Conservation (phyloP, 148 eudicot genomes). For the Amaranthus cruentus region DNA sequence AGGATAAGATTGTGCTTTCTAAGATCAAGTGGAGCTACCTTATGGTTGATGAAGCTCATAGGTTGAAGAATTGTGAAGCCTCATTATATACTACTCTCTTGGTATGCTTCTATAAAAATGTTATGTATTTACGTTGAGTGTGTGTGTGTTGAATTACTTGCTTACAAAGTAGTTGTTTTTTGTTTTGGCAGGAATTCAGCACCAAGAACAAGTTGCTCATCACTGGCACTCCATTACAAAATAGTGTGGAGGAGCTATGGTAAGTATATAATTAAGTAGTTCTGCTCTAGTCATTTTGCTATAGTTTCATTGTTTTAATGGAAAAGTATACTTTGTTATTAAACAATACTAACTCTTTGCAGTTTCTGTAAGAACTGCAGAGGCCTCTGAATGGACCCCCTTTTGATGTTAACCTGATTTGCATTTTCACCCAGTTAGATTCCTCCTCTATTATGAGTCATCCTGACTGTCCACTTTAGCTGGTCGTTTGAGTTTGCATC, state of each 20-base stretch:
- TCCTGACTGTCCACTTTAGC: too few species aligned
- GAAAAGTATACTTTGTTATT: too few species aligned
- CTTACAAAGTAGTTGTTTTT: neutral
- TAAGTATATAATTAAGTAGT: constrained; percentile 25
- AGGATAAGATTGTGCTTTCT: constrained; percentile 84
- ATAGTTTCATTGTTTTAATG: too few species aligned
- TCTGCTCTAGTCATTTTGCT: neutral
- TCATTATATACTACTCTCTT: constrained; percentile 74
- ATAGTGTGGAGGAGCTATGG: constrained; percentile 99
- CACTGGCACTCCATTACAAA: constrained; percentile 97
- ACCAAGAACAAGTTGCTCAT: constrained; percentile 96
- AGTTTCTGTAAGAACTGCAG: too few species aligned
- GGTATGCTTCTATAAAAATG: constrained; percentile 36
- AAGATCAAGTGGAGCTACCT: constrained; percentile 97
- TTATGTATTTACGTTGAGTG: neutral
- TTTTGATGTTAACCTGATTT: too few species aligned
- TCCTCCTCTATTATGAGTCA: too few species aligned
- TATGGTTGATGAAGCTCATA: constrained; percentile 99
- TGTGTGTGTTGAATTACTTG: constrained; percentile 4
- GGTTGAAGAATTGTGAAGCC: constrained; percentile 95
- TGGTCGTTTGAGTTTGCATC: too few species aligned
- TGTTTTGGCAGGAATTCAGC: constrained; percentile 70
- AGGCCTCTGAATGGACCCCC: too few species aligned
- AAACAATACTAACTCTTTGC: too few species aligned
- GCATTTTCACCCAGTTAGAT: too few species aligned